Conservation (phyloP, 495 filamentous ascomycete genomes). For the Pseudomonodictys pantanalensis region DNA sequence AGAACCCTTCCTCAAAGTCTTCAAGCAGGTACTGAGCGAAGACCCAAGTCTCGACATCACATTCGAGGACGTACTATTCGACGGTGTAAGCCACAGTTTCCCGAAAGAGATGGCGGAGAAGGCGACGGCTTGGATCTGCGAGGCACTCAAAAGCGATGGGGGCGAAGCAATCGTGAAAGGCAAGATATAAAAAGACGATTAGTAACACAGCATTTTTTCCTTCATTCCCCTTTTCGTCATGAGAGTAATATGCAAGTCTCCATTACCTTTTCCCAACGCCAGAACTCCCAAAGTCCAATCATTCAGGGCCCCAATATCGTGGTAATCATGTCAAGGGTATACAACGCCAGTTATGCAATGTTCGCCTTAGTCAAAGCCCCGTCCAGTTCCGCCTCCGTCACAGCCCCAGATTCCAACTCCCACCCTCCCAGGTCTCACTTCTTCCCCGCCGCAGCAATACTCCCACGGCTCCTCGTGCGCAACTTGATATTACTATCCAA, state of each 20-base stretch:
- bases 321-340: background rate
- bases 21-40: conserved; percentile 58
- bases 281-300: background rate
- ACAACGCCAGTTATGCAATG: background rate
- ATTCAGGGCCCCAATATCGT: background rate
- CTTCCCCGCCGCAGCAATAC: background rate
- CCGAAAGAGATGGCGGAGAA: conserved; percentile 69
- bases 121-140: conserved; percentile 45
- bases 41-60: conserved; percentile 48
- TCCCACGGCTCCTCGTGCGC: conserved; percentile 7
- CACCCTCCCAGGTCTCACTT: background rate
- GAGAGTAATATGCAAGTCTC: too few species aligned
- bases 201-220: background rate
- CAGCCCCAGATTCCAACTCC: background rate
- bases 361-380: background rate
- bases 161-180: background rate
- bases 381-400: background rate
- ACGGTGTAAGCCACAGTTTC: conserved; percentile 69
- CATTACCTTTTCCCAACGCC: background rate
- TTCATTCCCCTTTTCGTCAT: too few species aligned
- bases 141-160: conserved; percentile 25
- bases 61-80: conserved; percentile 72
- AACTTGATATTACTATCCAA: background rate
- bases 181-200: conserved; percentile 21
- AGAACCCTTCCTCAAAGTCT: conserved; percentile 66